A percentile compares a stretch with the other conserved stretches of the same genome.
These are phyloP conservation scores for Apostasia ramifera DNA, from an alignment of 106 monocot species.

Conservation along the genomic window DNA sequence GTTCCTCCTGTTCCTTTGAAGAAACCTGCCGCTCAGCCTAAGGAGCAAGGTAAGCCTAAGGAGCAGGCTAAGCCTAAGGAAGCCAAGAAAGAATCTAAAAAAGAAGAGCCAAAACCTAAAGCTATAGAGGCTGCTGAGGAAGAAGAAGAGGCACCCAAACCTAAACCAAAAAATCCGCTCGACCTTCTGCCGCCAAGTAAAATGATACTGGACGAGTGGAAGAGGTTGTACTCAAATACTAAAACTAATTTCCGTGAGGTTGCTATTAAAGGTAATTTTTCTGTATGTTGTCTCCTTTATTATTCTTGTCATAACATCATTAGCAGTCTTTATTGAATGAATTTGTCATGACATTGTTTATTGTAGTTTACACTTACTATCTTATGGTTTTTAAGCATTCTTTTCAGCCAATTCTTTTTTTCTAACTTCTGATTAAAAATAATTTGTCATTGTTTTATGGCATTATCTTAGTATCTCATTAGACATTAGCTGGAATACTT, in stretches of 20 bases:
- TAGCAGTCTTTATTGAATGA: no score
- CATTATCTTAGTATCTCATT: no score
- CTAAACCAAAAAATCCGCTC: slow-evolving; percentile 73
- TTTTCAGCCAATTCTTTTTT: no score
- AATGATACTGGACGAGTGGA: slow-evolving; percentile 96
- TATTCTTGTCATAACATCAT: no score
- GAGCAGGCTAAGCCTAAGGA: slow-evolving; percentile 49
- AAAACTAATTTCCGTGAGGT: slow-evolving; percentile 94
- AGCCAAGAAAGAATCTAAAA: slow-evolving; percentile 31
- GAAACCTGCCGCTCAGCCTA: slow-evolving; percentile 42
- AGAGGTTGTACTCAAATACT: slow-evolving; percentile 93
- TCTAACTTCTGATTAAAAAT: no score
- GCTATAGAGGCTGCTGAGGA: slow-evolving; percentile 28
- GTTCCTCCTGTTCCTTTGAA: slow-evolving; percentile 40
- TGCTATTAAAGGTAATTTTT: slow-evolving; percentile 77
- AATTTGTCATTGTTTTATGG: no score
- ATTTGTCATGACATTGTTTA: no score
- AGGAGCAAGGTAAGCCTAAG: slow-evolving; percentile 42
- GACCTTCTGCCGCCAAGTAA: slow-evolving; percentile 84
- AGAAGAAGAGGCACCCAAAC: slow-evolving; percentile 71
- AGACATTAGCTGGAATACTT: no score
- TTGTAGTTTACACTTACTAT: no score
- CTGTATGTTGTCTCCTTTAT: neutral
- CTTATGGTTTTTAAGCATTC: no score
- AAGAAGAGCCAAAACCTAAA: slow-evolving; percentile 57